phyloP scores from a whole-genome alignment of 2,329 filamentous ascomycete species.

The Cyanodermella asteris region DNA sequence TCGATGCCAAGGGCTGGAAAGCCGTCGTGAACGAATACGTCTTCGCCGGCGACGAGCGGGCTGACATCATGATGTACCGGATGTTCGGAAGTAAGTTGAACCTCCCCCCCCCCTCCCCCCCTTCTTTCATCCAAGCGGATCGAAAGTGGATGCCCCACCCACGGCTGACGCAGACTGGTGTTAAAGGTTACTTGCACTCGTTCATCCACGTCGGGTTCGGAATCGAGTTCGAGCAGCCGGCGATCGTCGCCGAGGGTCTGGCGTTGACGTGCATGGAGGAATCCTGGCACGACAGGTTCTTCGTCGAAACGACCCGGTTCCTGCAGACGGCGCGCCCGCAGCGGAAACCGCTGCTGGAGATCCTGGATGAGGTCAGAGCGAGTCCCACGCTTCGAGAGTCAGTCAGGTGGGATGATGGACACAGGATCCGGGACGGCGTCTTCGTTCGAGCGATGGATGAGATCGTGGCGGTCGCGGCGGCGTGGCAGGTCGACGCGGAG shows the following conservation, averaged over 20 bases:
- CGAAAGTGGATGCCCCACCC: too few species aligned
- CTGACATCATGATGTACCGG: constrained; percentile 48
- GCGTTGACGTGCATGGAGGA: constrained; percentile 54
- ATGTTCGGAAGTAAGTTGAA: too few species aligned
- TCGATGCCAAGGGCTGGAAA: constrained; percentile 41
- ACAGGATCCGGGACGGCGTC: constrained; percentile 49
- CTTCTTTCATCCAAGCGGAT: constrained; percentile 1
- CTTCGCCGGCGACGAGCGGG: constrained; percentile 41
- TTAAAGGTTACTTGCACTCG: constrained; percentile 53
- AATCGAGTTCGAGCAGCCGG: constrained; percentile 61
- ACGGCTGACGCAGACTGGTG: too few species aligned
- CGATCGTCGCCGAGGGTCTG: constrained; percentile 58
- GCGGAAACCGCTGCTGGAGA: too few species aligned
- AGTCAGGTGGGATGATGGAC: constrained; percentile 29
- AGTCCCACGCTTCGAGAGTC: constrained; percentile 35
- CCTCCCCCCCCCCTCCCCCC: too few species aligned
- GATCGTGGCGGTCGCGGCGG: constrained; percentile 37
- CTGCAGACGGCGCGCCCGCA: too few species aligned
- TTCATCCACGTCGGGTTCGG: constrained; percentile 73
- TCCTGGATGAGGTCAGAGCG: constrained; percentile 37
- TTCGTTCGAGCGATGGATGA: constrained; percentile 39
- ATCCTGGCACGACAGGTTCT: too few species aligned
- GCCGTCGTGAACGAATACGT: constrained; percentile 42
- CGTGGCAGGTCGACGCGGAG: constrained; percentile 9
- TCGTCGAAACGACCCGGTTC: too few species aligned